phyloP scores from a whole-genome alignment of 116 monocot genomes.

The Trichopus zeylanicus region DNA sequence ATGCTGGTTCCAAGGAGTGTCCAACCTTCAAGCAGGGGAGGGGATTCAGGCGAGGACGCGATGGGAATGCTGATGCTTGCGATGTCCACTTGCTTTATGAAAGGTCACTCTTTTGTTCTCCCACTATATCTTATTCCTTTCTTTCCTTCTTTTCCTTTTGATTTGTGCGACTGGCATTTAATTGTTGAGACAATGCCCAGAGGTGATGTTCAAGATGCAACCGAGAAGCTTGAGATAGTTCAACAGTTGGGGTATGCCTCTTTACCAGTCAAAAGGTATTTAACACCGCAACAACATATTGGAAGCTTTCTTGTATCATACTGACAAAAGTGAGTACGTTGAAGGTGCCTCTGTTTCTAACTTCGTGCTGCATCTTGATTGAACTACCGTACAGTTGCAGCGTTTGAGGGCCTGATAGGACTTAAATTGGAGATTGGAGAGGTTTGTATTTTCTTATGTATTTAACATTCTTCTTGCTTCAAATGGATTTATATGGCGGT shows the following conservation, averaged over 20 bases:
- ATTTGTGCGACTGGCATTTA: no score
- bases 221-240: slow-evolving; percentile 72
- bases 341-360: not conserved
- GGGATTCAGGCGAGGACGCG: slow-evolving; percentile 27
- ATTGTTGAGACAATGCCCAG: slow-evolving; percentile 34
- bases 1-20: slow-evolving; percentile 65
- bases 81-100: slow-evolving; percentile 85
- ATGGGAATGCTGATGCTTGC: slow-evolving; percentile 59
- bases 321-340: no score
- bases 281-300: not conserved
- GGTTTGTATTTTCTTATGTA: slow-evolving; percentile 22
- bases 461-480: slow-evolving; percentile 6
- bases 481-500: slow-evolving; percentile 20
- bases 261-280: not conserved
- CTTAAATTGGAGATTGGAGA: slow-evolving; percentile 46
- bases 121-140: not conserved
- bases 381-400: slow-evolving; percentile 37
- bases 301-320: not conserved
- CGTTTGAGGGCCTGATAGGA: not conserved
- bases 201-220: slow-evolving; percentile 51
- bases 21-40: slow-evolving; percentile 32
- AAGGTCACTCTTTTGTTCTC: slow-evolving; percentile 30
- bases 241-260: slow-evolving; percentile 16
- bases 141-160: not conserved
- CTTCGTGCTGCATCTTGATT: not conserved